Evolutionary conservation across 371 early-diverging fungal genomes (phyloP).

Genomic region (Mortierella sp.): DNA sequence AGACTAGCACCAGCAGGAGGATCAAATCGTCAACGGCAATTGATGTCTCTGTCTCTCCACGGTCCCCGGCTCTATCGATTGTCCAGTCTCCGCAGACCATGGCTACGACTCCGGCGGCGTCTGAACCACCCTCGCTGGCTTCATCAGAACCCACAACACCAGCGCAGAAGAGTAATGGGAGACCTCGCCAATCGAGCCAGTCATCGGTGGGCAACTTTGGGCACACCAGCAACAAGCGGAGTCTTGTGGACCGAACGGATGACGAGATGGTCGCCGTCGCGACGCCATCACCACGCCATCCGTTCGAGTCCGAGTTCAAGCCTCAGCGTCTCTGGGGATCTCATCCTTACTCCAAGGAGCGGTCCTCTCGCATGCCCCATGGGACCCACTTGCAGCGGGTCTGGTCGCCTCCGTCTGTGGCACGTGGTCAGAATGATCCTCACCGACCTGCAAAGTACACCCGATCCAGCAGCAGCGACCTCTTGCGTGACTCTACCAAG

Average conservation of each 20-base stretch:
- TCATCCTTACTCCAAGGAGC: conserved; percentile 30
- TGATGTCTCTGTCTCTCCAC: background rate
- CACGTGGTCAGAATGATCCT: background rate
- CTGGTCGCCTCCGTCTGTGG: background rate
- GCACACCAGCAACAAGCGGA: conserved; percentile 6
- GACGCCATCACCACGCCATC: background rate
- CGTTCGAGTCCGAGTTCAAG: conserved; percentile 19
- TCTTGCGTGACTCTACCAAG: background rate
- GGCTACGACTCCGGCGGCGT: background rate
- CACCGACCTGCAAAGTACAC: background rate
- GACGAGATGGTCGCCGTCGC: background rate
- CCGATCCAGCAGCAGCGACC: background rate
- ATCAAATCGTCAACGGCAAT: background rate
- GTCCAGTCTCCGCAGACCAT: background rate
- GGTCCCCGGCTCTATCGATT: background rate
- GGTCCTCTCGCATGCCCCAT: background rate
- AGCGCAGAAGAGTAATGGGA: background rate
- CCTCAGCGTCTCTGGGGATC: conserved; percentile 44
- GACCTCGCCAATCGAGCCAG: background rate
- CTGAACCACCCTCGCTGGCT: background rate
- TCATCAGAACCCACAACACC: background rate
- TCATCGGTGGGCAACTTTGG: background rate
- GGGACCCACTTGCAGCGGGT: conserved; percentile 4
- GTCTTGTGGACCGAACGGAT: background rate
- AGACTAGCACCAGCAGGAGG: conserved; percentile 5